These are phyloP conservation scores for Fusarium albidum DNA, from an alignment of 2,329 filamentous ascomycete species.

Conservation along the genomic window DNA sequence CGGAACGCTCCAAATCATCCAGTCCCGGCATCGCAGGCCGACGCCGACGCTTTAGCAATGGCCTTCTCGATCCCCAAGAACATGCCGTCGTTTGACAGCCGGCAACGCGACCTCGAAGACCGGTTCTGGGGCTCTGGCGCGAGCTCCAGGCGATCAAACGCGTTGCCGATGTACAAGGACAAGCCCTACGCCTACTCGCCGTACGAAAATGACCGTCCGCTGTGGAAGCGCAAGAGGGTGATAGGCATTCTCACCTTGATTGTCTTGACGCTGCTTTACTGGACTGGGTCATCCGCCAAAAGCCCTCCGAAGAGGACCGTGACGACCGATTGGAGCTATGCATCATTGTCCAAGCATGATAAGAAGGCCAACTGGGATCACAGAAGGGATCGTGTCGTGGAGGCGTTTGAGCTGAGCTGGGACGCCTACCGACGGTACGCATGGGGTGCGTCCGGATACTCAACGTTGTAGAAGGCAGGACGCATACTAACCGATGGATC, in stretches of 20 bases:
- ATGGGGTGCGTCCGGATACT: conserved; percentile 74
- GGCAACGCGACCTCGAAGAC: conserved; percentile 72
- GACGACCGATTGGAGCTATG: conserved; percentile 65
- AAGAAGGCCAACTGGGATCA: conserved; percentile 74
- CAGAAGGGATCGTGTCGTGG: conserved; percentile 81
- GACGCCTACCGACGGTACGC: conserved; percentile 90
- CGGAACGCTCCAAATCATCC: conserved; percentile 54
- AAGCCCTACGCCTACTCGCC: conserved; percentile 83
- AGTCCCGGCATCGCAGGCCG: conserved; percentile 58
- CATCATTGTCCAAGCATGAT: conserved; percentile 57
- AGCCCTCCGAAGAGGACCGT: conserved; percentile 47
- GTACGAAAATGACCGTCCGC: conserved; percentile 62
- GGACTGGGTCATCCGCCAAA: conserved; percentile 65
- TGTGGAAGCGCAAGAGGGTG: conserved; percentile 71
- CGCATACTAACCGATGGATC: conserved; percentile 39
- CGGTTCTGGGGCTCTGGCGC: conserved; percentile 66
- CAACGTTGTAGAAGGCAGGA: neutral
- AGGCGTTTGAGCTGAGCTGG: conserved; percentile 93
- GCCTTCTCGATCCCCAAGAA: conserved; percentile 73
- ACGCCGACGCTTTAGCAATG: conserved; percentile 63
- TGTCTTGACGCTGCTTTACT: conserved; percentile 71
- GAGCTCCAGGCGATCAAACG: conserved; percentile 46
- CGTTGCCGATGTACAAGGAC: conserved; percentile 96
- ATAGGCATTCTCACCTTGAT: conserved; percentile 60
- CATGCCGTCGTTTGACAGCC: conserved; percentile 72